Evolutionary conservation across 768 basidiomycete species (phyloP).

Genomic region (Cystobasidium tubakii): DNA sequence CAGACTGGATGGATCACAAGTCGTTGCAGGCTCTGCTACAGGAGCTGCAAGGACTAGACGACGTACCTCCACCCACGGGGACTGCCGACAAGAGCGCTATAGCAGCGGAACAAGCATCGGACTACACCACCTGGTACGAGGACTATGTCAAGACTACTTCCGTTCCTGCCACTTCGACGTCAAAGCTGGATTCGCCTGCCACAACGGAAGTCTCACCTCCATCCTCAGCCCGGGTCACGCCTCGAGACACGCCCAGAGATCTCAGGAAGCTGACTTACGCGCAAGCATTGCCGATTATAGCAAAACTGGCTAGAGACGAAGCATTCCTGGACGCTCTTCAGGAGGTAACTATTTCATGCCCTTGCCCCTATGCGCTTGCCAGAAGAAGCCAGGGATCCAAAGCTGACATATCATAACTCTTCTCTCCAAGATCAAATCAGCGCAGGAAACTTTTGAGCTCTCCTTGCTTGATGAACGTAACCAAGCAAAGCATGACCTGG

Average conservation of each 20-base stretch:
- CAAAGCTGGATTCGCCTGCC: not conserved
- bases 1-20: constrained; percentile 21
- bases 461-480: constrained; percentile 27
- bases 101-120: constrained; percentile 3
- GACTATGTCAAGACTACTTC: not conserved
- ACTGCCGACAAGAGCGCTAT: not conserved
- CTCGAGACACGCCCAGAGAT: not conserved
- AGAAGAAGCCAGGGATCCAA: not conserved
- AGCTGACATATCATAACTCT: constrained; percentile 1
- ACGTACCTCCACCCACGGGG: not conserved
- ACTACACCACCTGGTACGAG: not conserved
- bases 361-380: too few relatives aligned
- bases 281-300: constrained; percentile 19
- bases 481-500: constrained; percentile 17
- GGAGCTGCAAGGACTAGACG: constrained; percentile 27
- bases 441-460: constrained; percentile 30
- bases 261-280: constrained; percentile 8
- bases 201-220: not conserved
- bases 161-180: not conserved
- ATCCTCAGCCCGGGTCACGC: not conserved
- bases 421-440: not conserved
- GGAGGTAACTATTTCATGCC: constrained; percentile 9
- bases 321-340: constrained; percentile 19
- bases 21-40: constrained; percentile 9
- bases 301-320: constrained; percentile 5